phyloP scores from a whole-genome alignment of 495 filamentous ascomycete genomes.

The Lophium mytilinum region DNA sequence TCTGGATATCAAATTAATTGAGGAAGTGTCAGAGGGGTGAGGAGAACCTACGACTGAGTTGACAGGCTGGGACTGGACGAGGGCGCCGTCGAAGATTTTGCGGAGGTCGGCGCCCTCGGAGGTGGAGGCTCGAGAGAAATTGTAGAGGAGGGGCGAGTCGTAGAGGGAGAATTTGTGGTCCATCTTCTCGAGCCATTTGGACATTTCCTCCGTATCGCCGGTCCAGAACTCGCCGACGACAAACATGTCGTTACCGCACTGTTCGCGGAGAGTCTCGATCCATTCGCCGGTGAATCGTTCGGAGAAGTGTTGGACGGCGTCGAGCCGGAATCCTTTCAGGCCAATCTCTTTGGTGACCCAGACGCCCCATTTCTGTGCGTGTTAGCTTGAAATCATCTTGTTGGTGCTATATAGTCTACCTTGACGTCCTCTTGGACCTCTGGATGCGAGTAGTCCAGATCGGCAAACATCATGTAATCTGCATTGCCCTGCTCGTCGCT shows the following conservation, averaged over 20 bases:
- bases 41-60: constrained; percentile 54
- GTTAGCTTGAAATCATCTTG: neutral
- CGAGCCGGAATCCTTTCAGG: constrained; percentile 62
- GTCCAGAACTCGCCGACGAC: constrained; percentile 71
- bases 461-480: constrained; percentile 56
- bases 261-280: constrained; percentile 43
- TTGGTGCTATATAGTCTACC: neutral
- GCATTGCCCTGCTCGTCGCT: constrained; percentile 62
- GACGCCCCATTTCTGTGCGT: constrained; percentile 45
- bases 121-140: constrained; percentile 50
- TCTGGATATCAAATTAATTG: constrained; percentile 5
- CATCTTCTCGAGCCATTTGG: constrained; percentile 52
- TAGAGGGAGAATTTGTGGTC: constrained; percentile 53
- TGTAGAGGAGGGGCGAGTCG: constrained; percentile 59
- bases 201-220: constrained; percentile 46
- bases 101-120: constrained; percentile 49
- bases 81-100: constrained; percentile 50
- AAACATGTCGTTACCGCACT: constrained; percentile 48
- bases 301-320: constrained; percentile 67
- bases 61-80: constrained; percentile 50
- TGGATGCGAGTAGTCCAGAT: constrained; percentile 58
- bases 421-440: constrained; percentile 58
- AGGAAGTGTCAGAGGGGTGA: constrained; percentile 34
- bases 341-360: constrained; percentile 55
- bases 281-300: constrained; percentile 55